Conservation (phyloP, 2,329 filamentous ascomycete genomes). For the Fusarium equiseti region DNA sequence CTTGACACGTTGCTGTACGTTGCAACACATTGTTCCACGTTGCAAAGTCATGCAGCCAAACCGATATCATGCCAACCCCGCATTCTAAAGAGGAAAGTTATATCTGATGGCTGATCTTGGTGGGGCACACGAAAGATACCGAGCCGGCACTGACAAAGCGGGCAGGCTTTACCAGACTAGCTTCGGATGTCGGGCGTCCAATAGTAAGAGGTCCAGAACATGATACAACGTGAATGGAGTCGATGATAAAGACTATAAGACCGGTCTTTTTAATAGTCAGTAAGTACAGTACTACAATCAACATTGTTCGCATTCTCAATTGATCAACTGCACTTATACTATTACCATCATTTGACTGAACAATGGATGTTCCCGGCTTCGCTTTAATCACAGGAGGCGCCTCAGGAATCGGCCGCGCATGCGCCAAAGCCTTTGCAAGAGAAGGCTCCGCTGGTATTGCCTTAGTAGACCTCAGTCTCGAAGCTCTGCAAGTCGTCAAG, state of each 20-base stretch:
- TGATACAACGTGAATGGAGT: accelerated
- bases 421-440: constrained; percentile 45
- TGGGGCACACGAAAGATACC: background rate
- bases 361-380: constrained; percentile 49
- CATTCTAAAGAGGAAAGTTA: constrained; percentile 25
- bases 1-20: background rate
- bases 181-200: background rate
- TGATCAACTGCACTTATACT: accelerated
- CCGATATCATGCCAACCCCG: background rate
- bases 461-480: too few relatives aligned
- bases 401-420: constrained; percentile 51
- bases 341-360: accelerated
- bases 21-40: too few relatives aligned
- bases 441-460: constrained; percentile 49
- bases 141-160: background rate
- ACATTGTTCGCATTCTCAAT: accelerated
- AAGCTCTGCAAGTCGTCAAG: constrained; percentile 33
- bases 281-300: accelerated
- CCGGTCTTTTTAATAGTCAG: accelerated
- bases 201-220: background rate
- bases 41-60: background rate
- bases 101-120: constrained; percentile 11
- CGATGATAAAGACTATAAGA: background rate
- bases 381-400: constrained; percentile 50
- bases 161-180: constrained; percentile 23